Evolutionary conservation across 2,329 filamentous ascomycete species (phyloP), one percentile per base, ranked within the genome.

Genomic region (Fusarium illudens): DNA sequence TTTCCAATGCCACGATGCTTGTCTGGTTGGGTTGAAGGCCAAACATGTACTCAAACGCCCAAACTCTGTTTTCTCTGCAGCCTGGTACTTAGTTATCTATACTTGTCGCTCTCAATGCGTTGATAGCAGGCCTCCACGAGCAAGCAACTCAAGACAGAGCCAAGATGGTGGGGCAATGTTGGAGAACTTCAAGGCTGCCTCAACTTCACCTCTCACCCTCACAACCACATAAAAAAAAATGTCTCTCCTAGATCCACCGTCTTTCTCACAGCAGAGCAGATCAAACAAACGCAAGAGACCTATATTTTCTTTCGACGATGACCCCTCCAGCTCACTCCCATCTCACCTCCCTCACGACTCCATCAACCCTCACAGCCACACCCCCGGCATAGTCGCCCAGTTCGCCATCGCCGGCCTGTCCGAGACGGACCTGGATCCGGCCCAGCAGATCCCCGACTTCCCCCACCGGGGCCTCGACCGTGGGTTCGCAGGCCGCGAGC

Each of bases 301-400:
- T 12, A 49, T 58, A 19, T 29, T 20, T 22, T 33, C 29, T 30
- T 33, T 33, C 20, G 51, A 29, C 5, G 58, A 66, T n/a, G 55
- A 67, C 17, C 27, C 30, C 33, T 51, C 49, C 10, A 52, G 49
- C 15, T 56, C 53, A 10, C 46, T 54, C 22, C 39, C 67, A 33
- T 68, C 71, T 37, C 68, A 66, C 17, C 72, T 77, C 13, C 78
- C 77, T 1, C 64, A 70, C 13, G 76, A 78, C 48, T 72, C 78
- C 56, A 85, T 86, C 73, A 88, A 88, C 71, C 86, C 87, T 2
- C 79, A 84, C 70, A 88, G 85, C 70, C 83, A 89, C 67, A 79
- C 82, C 2, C 85, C 84, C 0, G 75, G 78, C 51, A 82, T 84
- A 33, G 82, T 88, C 51, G 78, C 75, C 44, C 87, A 90, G 71